These are phyloP conservation scores for Pyrenula massariospora DNA, from an alignment of 495 filamentous ascomycete species.

Conservation along the genomic window DNA sequence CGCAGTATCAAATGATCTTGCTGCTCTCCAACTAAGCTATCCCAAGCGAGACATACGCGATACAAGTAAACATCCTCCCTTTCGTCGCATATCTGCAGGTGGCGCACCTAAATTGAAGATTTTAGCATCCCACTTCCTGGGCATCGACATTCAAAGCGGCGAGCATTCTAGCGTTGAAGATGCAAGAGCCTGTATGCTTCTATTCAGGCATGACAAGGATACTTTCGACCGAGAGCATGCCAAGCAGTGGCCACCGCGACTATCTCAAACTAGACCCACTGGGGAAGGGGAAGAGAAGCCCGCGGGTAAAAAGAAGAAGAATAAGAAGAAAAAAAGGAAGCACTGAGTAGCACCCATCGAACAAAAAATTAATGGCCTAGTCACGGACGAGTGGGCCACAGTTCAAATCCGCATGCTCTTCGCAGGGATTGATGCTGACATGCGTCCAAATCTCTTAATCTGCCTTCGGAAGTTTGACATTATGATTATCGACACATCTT, in stretches of 20 bases:
- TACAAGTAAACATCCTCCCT: slow-evolving; percentile 65
- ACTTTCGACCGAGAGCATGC: slow-evolving; percentile 72
- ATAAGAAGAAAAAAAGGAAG: slow-evolving; percentile 32
- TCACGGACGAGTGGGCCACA: no score
- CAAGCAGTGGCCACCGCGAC: slow-evolving; percentile 44
- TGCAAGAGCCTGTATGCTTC: slow-evolving; percentile 75
- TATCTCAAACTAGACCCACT: slow-evolving; percentile 24
- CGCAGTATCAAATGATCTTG: slow-evolving; percentile 77
- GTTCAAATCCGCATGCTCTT: no score
- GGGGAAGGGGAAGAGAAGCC: slow-evolving; percentile 25
- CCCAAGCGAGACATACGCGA: slow-evolving; percentile 69
- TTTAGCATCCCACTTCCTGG: slow-evolving; percentile 65
- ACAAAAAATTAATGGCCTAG: no score
- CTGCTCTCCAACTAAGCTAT: slow-evolving; percentile 63
- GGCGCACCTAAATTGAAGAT: slow-evolving; percentile 66
- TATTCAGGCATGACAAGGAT: slow-evolving; percentile 70
- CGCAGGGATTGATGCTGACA: no score
- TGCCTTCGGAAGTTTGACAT: no score
- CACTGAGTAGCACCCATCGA: no score
- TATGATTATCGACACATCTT: no score
- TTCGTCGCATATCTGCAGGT: slow-evolving; percentile 62
- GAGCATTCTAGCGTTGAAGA: slow-evolving; percentile 74
- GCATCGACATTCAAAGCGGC: slow-evolving; percentile 72
- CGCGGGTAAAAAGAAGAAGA: slow-evolving; percentile 41
- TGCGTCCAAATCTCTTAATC: no score